Evolutionary conservation across 2,329 filamentous ascomycete species (phyloP).

Genomic region (Stagonosporopsis tanaceti): DNA sequence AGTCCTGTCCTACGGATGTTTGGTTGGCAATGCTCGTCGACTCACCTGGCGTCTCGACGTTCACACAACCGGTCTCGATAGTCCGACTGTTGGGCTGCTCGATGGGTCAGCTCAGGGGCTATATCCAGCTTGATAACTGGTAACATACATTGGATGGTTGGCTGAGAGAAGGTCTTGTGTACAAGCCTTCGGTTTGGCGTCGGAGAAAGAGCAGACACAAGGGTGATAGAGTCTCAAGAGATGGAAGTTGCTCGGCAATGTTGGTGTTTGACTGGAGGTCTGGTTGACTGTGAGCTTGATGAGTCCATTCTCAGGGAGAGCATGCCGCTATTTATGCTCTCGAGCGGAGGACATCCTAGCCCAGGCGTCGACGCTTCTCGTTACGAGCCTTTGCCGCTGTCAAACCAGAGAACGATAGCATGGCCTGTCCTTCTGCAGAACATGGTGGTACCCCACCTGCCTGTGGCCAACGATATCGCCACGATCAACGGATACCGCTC

Average conservation of each 20-base stretch:
- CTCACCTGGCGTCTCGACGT: conserved; percentile 40
- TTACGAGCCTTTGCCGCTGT: conserved; percentile 42
- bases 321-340: conserved; percentile 53
- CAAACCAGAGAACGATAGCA: conserved; percentile 48
- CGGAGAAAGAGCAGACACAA: conserved; percentile 33
- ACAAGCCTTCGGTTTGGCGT: conserved; percentile 18
- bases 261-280: conserved; percentile 41
- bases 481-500: conserved; percentile 54
- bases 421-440: conserved; percentile 49
- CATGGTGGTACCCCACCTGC: conserved; percentile 53
- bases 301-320: conserved; percentile 33
- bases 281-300: conserved; percentile 40
- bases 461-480: conserved; percentile 55
- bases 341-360: conserved; percentile 35
- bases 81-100: conserved; percentile 22
- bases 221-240: conserved; percentile 41
- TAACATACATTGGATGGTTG: conserved; percentile 46
- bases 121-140: conserved; percentile 30
- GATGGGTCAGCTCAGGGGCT: conserved; percentile 42
- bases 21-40: conserved; percentile 37
- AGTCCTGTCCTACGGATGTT: conserved; percentile 38
- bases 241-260: conserved; percentile 33
- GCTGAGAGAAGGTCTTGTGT: conserved; percentile 31
- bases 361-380: conserved; percentile 35
- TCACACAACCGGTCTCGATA: conserved; percentile 29